phyloP scores from a whole-genome alignment of 352 stramenopile species.

The Peronospora tabacina region DNA sequence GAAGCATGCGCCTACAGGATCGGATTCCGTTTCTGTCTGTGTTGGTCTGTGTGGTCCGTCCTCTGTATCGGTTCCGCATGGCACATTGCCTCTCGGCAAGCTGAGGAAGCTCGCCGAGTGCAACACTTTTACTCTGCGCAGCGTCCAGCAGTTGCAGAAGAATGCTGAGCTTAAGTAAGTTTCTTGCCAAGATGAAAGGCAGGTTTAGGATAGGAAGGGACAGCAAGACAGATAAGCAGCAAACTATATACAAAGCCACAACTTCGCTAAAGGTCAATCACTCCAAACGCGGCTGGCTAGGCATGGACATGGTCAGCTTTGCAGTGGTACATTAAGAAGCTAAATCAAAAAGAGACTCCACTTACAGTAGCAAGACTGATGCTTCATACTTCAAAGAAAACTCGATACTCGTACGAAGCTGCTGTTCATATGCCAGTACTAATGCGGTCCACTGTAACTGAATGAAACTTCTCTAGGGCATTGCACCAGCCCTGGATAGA shows the following conservation, averaged over 20 bases:
- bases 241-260: constrained; percentile 14
- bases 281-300: neutral
- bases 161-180: constrained; percentile 18
- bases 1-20: constrained; percentile 75
- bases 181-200: constrained; percentile 4
- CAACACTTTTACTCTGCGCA: constrained; percentile 51
- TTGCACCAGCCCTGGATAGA: constrained; percentile 59
- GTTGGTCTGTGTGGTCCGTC: constrained; percentile 77
- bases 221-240: constrained; percentile 10
- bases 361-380: neutral
- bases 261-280: neutral
- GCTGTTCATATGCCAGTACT: constrained; percentile 32
- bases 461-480: constrained; percentile 60
- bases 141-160: constrained; percentile 18
- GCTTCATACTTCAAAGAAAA: neutral
- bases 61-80: constrained; percentile 61
- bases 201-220: constrained; percentile 22
- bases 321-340: too few relatives aligned
- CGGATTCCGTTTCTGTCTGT: constrained; percentile 74
- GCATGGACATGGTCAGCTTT: neutral
- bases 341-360: neutral
- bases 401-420: neutral
- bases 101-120: constrained; percentile 43
- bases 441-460: constrained; percentile 54
- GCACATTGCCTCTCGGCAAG: constrained; percentile 42